These are phyloP conservation scores for Pichia sp. DNA, from an alignment of 1,139 yeast species.

Conservation along the genomic window DNA sequence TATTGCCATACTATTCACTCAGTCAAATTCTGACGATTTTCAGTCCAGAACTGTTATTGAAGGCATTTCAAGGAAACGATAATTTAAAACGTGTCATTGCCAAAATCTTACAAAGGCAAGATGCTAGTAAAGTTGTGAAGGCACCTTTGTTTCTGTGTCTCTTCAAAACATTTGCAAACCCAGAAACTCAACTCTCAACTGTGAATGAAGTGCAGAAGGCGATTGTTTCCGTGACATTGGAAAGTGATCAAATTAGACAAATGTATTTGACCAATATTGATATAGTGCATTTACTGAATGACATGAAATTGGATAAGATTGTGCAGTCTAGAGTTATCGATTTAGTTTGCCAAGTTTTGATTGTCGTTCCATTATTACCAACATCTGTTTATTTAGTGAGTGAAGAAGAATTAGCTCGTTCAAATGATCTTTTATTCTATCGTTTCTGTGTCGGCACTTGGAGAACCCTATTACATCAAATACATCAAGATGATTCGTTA, in stretches of 20 bases:
- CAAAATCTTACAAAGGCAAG: slow-evolving; percentile 18
- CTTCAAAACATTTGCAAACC: slow-evolving; percentile 23
- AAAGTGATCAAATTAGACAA: slow-evolving; percentile 30
- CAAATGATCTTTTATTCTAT: slow-evolving; percentile 28
- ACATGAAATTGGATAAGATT: slow-evolving; percentile 24
- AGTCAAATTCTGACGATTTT: slow-evolving; percentile 24
- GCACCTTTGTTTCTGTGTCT: slow-evolving; percentile 27
- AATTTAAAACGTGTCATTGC: slow-evolving; percentile 22
- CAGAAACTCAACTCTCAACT: slow-evolving; percentile 15
- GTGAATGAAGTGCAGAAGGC: slow-evolving; percentile 24
- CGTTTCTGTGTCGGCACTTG: slow-evolving; percentile 19
- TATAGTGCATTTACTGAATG: slow-evolving; percentile 18
- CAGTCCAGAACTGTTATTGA: slow-evolving; percentile 22
- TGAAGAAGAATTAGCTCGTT: slow-evolving; percentile 20
- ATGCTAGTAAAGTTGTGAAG: slow-evolving; percentile 23
- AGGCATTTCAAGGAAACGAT: slow-evolving; percentile 25
- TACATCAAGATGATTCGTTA: slow-evolving; percentile 7
- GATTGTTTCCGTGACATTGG: slow-evolving; percentile 22
- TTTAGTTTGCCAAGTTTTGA: slow-evolving; percentile 25
- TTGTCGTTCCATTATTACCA: slow-evolving; percentile 24
- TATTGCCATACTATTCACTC: slow-evolving; percentile 26
- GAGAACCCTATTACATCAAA: slow-evolving; percentile 8
- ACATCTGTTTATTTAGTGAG: slow-evolving; percentile 25
- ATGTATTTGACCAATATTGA: slow-evolving; percentile 24
- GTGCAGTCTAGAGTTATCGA: slow-evolving; percentile 29